Evolutionary conservation across 176 grass and related monocot genomes (phyloP).

Genomic region (Dendrocalamus sinicus): DNA sequence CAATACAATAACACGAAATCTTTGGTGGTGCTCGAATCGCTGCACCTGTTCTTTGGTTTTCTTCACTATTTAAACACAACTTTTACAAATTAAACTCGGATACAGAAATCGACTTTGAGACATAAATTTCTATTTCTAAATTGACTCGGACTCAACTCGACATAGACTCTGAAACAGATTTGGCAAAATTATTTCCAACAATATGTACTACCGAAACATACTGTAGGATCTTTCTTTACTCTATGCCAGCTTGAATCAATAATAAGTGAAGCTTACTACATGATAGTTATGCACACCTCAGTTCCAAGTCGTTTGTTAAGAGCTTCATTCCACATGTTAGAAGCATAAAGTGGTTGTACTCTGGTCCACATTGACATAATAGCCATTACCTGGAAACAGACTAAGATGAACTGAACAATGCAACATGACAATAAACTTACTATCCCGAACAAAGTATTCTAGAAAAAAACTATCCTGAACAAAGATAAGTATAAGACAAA

Average conservation of each 20-base stretch:
- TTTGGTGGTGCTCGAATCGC: too few species aligned
- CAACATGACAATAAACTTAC: background rate
- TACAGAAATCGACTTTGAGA: too few species aligned
- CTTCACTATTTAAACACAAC: too few species aligned
- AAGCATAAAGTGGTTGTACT: slow-evolving; percentile 87
- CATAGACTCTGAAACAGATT: too few species aligned
- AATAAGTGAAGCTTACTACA: background rate
- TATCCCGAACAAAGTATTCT: background rate
- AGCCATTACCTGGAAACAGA: slow-evolving; percentile 84
- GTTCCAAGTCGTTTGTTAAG: slow-evolving; percentile 97
- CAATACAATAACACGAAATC: too few species aligned
- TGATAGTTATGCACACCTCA: slow-evolving; percentile 60
- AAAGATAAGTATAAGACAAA: background rate
- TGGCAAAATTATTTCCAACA: too few species aligned
- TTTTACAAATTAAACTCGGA: too few species aligned
- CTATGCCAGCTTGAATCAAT: background rate
- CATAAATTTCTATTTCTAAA: too few species aligned
- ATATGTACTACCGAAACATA: background rate
- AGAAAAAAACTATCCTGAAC: background rate
- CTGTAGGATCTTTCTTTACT: background rate
- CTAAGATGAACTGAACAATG: slow-evolving; percentile 5
- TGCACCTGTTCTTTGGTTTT: too few species aligned
- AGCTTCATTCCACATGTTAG: slow-evolving; percentile 99
- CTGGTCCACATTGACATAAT: slow-evolving; percentile 99
- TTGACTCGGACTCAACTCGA: too few species aligned